Base-by-base conservation (phyloP, 1,139 yeast species). In the Yamadazyma atmosphaerica region DNA sequence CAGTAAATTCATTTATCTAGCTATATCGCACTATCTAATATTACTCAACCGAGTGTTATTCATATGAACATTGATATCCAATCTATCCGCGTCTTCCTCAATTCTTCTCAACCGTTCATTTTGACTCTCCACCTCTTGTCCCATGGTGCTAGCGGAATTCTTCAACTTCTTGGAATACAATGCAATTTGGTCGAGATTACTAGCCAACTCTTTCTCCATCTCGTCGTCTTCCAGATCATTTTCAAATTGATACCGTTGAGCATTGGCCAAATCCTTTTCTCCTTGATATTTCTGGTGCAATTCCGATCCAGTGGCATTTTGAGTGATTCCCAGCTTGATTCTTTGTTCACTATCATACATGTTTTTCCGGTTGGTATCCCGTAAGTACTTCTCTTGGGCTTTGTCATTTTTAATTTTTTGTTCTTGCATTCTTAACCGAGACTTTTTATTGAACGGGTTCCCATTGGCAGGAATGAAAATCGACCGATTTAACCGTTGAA, bases 371-470 rank as follows among this genome's bases (percentile, higher is more conserved):
- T 69, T 66, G 7, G 63, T 54, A 31, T 72, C 77, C 35, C 76
- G 59, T 47, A 68, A 46, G 51, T 70, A 69, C 54, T 79, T 78
- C 47, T 83, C 90, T 52, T 76, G 78, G 24, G 78, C 72, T 50
- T 86, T 78, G 36, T 83, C 79, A n/a, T 73, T 65, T 52, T 84
- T 80, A 46, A 89, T 72, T 42, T 72, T 72, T 40, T 79, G 86
- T 60, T 90, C 98, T 51, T 81, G 81, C 49, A 83, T 87, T 49
- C 83, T 81, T 47, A 82, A 71, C 49, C 94, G 73, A 28, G 88
- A 74, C 52, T 86, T 86, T 36, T 86, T 83, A 52, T 88, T 89
- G 68, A 92, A 90, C 24, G 98, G 98, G 56, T 90, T 90, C 8
- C 71, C 69, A 22, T 85, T 79, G 43, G 88, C 89, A 10, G 95